A percentile compares a stretch with the other conserved stretches of the same genome.
Conservation (phyloP, 805 yeast species). For the Kodamaea restingae region DNA sequence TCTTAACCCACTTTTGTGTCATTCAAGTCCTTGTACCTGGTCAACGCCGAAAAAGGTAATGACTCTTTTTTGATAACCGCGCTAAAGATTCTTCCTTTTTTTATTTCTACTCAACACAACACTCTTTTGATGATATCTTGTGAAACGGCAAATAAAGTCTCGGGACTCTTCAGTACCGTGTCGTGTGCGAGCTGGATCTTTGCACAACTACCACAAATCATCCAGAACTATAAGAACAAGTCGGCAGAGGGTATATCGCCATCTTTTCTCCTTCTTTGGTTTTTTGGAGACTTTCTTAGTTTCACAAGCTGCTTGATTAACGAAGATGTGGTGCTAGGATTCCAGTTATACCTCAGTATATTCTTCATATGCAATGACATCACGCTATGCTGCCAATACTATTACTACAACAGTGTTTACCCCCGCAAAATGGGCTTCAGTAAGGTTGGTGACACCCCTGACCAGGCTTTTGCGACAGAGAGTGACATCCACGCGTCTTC, state of each 20-base stretch:
- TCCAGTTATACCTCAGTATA: constrained; percentile 37
- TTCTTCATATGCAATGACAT: constrained; percentile 39
- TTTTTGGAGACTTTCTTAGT: constrained; percentile 47
- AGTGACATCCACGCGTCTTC: constrained; percentile 6
- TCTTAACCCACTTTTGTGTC: background rate
- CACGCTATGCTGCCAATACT: constrained; percentile 37
- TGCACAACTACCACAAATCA: constrained; percentile 71
- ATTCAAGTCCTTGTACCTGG: background rate
- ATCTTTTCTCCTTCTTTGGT: constrained; percentile 59
- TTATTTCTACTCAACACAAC: constrained; percentile 1
- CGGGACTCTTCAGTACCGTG: constrained; percentile 17
- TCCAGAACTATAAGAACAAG: constrained; percentile 51
- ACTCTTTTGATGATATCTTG: constrained; percentile 7
- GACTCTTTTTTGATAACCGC: constrained; percentile 2
- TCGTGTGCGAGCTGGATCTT: constrained; percentile 63
- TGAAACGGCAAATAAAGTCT: constrained; percentile 6
- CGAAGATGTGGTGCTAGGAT: constrained; percentile 30
- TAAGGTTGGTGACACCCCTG: background rate
- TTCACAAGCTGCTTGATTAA: constrained; percentile 37
- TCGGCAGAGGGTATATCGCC: constrained; percentile 68
- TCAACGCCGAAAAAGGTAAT: constrained; percentile 2
- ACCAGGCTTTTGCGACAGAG: constrained; percentile 2
- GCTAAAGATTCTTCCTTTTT: background rate
- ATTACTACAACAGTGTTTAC: constrained; percentile 38
- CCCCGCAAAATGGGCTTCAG: constrained; percentile 16